phyloP scores from a whole-genome alignment of 2,329 filamentous ascomycete genomes.

The Clonostachys rhizophaga region DNA sequence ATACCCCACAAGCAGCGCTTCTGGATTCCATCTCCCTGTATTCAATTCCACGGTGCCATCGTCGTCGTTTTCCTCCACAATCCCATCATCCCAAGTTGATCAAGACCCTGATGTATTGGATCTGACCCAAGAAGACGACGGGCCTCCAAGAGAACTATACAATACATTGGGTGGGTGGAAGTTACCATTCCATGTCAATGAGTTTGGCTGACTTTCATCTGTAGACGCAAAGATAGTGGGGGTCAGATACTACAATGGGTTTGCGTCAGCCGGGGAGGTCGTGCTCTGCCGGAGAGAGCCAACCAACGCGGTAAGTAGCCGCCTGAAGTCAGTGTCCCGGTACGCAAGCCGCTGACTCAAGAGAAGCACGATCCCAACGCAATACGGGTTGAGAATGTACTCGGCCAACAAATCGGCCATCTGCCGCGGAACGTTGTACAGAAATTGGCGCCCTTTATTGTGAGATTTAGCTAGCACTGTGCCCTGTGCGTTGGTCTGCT shows the following conservation, averaged over 20 bases:
- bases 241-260: conserved; percentile 56
- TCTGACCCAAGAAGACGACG: conserved; percentile 37
- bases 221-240: conserved; percentile 44
- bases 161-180: conserved; percentile 32
- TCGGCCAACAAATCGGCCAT: conserved; percentile 73
- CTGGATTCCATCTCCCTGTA: conserved; percentile 9
- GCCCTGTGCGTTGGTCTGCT: background rate
- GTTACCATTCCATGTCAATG: background rate
- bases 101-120: conserved; percentile 32
- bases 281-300: conserved; percentile 63
- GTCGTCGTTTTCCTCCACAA: background rate
- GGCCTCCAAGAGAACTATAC: conserved; percentile 37
- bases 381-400: conserved; percentile 73
- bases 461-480: conserved; percentile 23
- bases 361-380: conserved; percentile 67
- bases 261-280: conserved; percentile 57
- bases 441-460: conserved; percentile 72
- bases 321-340: background rate
- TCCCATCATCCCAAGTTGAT: background rate
- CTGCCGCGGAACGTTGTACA: conserved; percentile 61
- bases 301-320: conserved; percentile 42
- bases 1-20: conserved; percentile 5
- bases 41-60: background rate
- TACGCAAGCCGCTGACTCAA: background rate
- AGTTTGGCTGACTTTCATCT: background rate